Conservation (phyloP, 176 grass and related monocot genomes). For the Musa itinerans region DNA sequence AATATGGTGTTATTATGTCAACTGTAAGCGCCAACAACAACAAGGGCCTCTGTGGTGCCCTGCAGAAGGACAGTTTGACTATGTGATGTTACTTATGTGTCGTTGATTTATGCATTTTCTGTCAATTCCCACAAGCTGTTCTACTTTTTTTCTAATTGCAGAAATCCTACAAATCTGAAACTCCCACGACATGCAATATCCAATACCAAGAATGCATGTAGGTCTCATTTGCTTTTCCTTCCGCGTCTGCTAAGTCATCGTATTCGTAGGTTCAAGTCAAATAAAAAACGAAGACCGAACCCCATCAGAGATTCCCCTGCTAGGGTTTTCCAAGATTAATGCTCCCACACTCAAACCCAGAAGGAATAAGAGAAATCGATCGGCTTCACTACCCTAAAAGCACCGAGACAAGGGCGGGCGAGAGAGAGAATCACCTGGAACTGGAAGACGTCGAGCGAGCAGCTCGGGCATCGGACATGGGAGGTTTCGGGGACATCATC, state of each 20-base stretch:
- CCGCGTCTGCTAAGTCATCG: neutral
- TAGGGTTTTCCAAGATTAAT: neutral
- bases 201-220: neutral
- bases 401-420: neutral
- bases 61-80: neutral
- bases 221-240: neutral
- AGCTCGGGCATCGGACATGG: constrained; percentile 23
- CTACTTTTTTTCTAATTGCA: neutral
- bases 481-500: constrained; percentile 41
- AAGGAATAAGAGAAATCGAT: neutral
- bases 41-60: neutral
- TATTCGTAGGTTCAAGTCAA: neutral
- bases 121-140: neutral
- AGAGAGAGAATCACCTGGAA: neutral
- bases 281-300: neutral
- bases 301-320: neutral
- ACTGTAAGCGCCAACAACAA: neutral
- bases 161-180: neutral
- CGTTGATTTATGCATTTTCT: neutral
- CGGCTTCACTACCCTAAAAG: neutral
- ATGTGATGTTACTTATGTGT: neutral
- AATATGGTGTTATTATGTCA: neutral
- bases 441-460: neutral
- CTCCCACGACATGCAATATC: neutral
- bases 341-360: neutral